These are phyloP conservation scores for Pseudogymnoascus sp. DNA, from an alignment of 2,329 filamentous ascomycete genomes.

Conservation along the genomic window DNA sequence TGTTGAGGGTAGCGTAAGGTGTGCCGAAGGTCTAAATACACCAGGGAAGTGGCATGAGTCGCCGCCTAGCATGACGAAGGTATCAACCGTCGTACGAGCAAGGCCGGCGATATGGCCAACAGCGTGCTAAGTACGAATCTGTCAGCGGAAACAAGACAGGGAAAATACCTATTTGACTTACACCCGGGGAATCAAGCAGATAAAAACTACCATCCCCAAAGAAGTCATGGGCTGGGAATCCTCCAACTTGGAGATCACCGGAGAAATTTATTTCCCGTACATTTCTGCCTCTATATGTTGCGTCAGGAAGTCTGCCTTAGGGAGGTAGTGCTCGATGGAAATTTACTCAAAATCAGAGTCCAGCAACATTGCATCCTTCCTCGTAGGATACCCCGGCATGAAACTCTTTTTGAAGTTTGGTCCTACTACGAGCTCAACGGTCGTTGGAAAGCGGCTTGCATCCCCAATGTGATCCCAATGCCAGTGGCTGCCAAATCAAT, in stretches of 20 bases:
- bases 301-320: constrained; percentile 28
- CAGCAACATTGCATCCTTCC: constrained; percentile 27
- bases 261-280: constrained; percentile 17
- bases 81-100: constrained; percentile 29
- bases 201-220: constrained; percentile 50
- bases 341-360: constrained; percentile 29
- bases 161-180: neutral
- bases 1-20: constrained; percentile 28
- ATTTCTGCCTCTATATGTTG: constrained; percentile 17
- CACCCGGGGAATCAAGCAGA: constrained; percentile 42
- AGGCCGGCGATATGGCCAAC: constrained; percentile 35
- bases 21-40: constrained; percentile 32
- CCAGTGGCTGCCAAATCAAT: constrained; percentile 21
- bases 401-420: constrained; percentile 34
- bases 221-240: constrained; percentile 41
- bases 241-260: constrained; percentile 31
- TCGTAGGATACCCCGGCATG: constrained; percentile 34
- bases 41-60: constrained; percentile 34
- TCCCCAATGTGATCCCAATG: constrained; percentile 34
- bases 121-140: constrained; percentile 27
- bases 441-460: constrained; percentile 32
- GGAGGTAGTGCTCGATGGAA: neutral
- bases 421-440: constrained; percentile 34
- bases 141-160: neutral
- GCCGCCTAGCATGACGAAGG: constrained; percentile 36